Evolutionary conservation across 192 early-diverging fungal genomes (phyloP).

Genomic region (Nowakowskiella sp.): DNA sequence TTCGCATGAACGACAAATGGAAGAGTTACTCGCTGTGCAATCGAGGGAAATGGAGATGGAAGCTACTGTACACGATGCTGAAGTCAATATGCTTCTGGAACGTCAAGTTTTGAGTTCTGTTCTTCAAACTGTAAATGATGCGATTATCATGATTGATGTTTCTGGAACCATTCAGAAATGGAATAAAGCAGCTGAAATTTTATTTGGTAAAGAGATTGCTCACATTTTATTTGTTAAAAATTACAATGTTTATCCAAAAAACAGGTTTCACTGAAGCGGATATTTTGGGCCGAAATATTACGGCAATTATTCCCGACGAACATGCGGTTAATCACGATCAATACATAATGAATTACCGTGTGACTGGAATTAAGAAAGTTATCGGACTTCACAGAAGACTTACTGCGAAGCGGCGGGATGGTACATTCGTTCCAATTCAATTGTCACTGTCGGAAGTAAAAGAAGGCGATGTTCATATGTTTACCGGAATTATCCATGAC

Average conservation of each 20-base stretch:
- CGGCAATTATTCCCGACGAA: constrained; percentile 17
- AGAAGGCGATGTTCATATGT: constrained; percentile 25
- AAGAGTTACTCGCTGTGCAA: constrained; percentile 12
- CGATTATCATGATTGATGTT: constrained; percentile 29
- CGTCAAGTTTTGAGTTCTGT: constrained; percentile 26
- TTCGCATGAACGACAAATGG: constrained; percentile 7
- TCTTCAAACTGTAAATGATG: constrained; percentile 25
- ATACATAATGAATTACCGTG: constrained; percentile 23
- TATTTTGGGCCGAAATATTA: constrained; percentile 29
- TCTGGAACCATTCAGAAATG: constrained; percentile 18
- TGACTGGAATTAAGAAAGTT: constrained; percentile 16
- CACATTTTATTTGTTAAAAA: neutral
- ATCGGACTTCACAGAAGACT: constrained; percentile 14
- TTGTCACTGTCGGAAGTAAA: constrained; percentile 27
- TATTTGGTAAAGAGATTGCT: constrained; percentile 19
- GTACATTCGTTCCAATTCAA: constrained; percentile 25
- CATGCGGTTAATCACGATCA: constrained; percentile 13
- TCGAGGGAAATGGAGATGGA: constrained; percentile 36
- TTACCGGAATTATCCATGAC: constrained; percentile 36
- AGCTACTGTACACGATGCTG: constrained; percentile 26
- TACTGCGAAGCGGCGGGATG: constrained; percentile 21
- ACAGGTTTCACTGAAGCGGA: constrained; percentile 17
- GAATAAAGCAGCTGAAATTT: constrained; percentile 27
- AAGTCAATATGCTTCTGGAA: constrained; percentile 27
- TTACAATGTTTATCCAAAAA: neutral